phyloP scores from a whole-genome alignment of 257 asterid species.

The Fraxinus excelsior region DNA sequence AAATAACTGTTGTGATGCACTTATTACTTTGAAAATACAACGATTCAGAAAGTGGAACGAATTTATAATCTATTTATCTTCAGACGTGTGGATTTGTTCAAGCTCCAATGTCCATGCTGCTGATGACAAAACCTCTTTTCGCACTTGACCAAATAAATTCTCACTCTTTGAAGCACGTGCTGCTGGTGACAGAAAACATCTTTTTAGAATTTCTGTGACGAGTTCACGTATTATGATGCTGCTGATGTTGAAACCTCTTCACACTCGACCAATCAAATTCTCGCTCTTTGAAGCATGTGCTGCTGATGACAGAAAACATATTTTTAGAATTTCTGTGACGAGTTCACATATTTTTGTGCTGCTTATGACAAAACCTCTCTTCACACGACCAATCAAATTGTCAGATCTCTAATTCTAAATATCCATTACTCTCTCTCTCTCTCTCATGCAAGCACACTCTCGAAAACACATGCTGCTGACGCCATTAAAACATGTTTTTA shows the following conservation, averaged over 20 bases:
- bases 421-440: background rate
- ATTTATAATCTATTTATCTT: background rate
- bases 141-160: too few relatives aligned
- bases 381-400: too few relatives aligned
- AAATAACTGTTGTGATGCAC: background rate
- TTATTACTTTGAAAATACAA: background rate
- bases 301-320: background rate
- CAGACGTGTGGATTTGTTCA: background rate
- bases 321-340: conserved; percentile 16
- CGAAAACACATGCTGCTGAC: background rate
- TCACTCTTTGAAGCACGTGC: conserved; percentile 1
- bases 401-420: background rate
- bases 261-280: too few relatives aligned
- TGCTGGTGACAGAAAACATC: background rate
- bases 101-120: background rate
- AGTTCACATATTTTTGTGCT: conserved; percentile 5
- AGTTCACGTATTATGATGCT: conserved; percentile 3
- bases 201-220: conserved; percentile 16
- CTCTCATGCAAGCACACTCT: background rate
- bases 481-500: background rate
- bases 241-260: too few relatives aligned
- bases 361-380: too few relatives aligned
- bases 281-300: conserved; percentile 2
- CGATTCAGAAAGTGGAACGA: background rate
- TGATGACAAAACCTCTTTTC: conserved; percentile 4